Evolutionary conservation across 1,284 basidiomycete species (phyloP), one percentile per base, ranked within the genome.

Genomic region (Boletus calvinii): DNA sequence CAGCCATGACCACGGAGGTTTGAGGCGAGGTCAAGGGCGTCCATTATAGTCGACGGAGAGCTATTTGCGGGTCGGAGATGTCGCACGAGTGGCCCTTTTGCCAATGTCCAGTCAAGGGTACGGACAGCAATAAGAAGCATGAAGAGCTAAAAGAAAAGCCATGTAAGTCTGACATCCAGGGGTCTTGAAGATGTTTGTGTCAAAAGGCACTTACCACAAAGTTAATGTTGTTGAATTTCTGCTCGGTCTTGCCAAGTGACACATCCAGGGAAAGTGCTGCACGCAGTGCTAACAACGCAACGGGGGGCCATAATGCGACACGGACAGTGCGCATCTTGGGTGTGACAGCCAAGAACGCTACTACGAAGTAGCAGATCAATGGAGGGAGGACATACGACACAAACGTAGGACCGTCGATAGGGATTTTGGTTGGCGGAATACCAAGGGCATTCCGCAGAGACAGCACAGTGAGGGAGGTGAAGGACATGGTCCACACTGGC

Each of bases 1-100:
- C 83, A 85, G n/a, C 78, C 80, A 36, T 72, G 59, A 4, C 82
- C 83, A n/a, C 83, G 79, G n/a, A 78, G 57, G 54, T 75, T 80
- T 53, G 62, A 67, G 13, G 55, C 58, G 9, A 85, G 70, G 50
- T 84, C 79, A 10, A 75, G 58, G 1, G 76, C 73, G 55, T 85
- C 76, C 32, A 68, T 51, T n/a, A 69, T 50, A 20, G 29, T 34
- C 6, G 55, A 63, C 8, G 50, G 40, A 5, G 44, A 7, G 6
- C 36, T 17, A 18, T 50, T 48, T 5, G 32, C 24, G 17, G 53
- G 50, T 24, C 50, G 51, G 31, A 52, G 15, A n/a, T 50, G 43
- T 18, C 65, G 61, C 31, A 48, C 32, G 3, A 61, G 49, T 20
- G 54, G 65, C 12, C 51, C 48, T 18, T 52, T 53, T 6, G 39